These are phyloP conservation scores for Pseudocercospora musae DNA, from an alignment of 2,329 filamentous ascomycete genomes.

Conservation along the genomic window DNA sequence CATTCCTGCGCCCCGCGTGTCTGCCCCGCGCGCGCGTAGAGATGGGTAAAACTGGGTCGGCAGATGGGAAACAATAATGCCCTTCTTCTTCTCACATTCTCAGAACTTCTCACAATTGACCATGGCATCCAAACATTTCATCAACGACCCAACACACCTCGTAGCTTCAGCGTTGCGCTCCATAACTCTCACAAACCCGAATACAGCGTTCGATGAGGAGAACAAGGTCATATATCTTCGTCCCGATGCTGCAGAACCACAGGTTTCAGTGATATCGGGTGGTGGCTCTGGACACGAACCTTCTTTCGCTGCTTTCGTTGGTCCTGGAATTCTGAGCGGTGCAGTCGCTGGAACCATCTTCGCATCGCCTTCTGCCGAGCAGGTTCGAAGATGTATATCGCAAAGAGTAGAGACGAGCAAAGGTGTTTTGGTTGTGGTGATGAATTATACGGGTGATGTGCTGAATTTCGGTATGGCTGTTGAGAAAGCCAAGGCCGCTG, in stretches of 20 bases:
- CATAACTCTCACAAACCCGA: conserved; percentile 79
- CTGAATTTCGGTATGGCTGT: conserved; percentile 92
- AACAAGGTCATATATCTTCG: conserved; percentile 84
- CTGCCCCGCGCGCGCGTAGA: conserved; percentile 1
- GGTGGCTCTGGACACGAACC: conserved; percentile 91
- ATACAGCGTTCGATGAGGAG: conserved; percentile 69
- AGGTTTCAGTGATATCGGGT: conserved; percentile 81
- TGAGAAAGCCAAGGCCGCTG: conserved; percentile 82
- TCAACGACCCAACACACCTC: conserved; percentile 76
- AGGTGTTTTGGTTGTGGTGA: conserved; percentile 84
- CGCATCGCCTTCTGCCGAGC: conserved; percentile 75
- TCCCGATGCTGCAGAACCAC: conserved; percentile 48
- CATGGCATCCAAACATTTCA: conserved; percentile 68
- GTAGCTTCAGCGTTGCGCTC: conserved; percentile 73
- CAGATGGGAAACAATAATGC: background rate
- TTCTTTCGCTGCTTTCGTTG: conserved; percentile 81
- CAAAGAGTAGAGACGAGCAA: conserved; percentile 66
- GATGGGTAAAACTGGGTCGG: background rate
- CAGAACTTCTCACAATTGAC: background rate
- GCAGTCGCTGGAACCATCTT: conserved; percentile 87
- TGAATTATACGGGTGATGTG: conserved; percentile 67
- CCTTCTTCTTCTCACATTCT: background rate
- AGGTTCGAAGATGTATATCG: conserved; percentile 73
- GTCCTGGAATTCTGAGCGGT: conserved; percentile 72
- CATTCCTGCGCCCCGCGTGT: background rate